Conservation (phyloP, 1,284 basidiomycete species). For the Cryptococcus sp. region DNA sequence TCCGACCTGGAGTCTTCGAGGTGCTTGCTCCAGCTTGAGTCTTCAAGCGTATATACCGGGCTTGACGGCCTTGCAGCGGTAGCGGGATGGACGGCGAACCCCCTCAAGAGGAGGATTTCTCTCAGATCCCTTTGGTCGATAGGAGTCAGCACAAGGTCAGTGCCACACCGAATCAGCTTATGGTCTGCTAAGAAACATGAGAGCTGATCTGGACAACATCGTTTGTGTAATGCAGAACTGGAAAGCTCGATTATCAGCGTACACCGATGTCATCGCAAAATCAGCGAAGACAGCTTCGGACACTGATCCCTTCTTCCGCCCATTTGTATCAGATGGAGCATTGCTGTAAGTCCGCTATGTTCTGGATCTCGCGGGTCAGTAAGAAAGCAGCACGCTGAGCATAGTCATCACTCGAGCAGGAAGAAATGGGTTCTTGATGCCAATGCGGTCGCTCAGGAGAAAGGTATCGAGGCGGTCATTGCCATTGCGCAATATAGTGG, state of each 20-base stretch:
- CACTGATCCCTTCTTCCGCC: conserved; percentile 88
- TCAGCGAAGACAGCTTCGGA: conserved; percentile 89
- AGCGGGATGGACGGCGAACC: conserved; percentile 78
- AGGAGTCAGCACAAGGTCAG: conserved; percentile 77
- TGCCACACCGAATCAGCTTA: background rate
- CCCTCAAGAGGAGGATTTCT: conserved; percentile 92
- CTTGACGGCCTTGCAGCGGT: background rate
- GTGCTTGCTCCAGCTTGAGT: background rate
- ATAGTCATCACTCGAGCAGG: conserved; percentile 50
- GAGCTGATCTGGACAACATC: background rate
- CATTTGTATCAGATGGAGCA: conserved; percentile 65
- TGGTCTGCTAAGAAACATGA: background rate
- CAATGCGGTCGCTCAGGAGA: conserved; percentile 98
- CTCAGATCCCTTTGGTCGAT: conserved; percentile 74
- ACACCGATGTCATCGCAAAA: conserved; percentile 81
- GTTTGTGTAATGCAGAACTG: conserved; percentile 64
- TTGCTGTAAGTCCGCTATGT: conserved; percentile 34
- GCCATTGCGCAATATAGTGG: conserved; percentile 88
- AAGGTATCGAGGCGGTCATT: conserved; percentile 84
- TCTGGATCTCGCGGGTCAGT: too few relatives aligned
- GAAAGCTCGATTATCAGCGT: conserved; percentile 95
- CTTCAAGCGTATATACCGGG: background rate
- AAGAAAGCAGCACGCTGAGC: background rate
- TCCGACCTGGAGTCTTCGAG: too few relatives aligned
- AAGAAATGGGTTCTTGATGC: conserved; percentile 87